phyloP scores from a whole-genome alignment of 2,329 filamentous ascomycete species.

The Periconia digitata region DNA sequence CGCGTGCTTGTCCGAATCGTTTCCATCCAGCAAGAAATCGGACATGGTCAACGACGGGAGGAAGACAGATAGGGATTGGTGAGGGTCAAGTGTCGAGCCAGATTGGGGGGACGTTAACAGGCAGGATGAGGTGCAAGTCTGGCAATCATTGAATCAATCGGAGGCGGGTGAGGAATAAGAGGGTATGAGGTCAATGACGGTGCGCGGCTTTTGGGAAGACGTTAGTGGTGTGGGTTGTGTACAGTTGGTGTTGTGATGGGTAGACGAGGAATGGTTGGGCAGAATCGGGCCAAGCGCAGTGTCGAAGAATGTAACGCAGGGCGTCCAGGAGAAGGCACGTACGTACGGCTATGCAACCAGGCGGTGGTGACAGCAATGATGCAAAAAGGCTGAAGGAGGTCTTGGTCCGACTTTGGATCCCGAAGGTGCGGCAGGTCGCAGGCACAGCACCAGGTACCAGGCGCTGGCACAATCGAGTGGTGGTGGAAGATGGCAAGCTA shows the following conservation, averaged over 20 bases:
- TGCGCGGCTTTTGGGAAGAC: slow-evolving; percentile 18
- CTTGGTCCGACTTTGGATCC: slow-evolving; percentile 8
- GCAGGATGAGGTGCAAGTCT: slow-evolving; percentile 19
- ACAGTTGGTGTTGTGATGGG: slow-evolving; percentile 26
- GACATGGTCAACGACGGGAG: slow-evolving; percentile 23
- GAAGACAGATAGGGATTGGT: background rate
- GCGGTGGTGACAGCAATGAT: slow-evolving; percentile 9
- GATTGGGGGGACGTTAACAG: slow-evolving; percentile 14
- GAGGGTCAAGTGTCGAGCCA: background rate
- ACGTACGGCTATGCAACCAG: slow-evolving; percentile 11
- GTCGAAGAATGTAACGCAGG: slow-evolving; percentile 32
- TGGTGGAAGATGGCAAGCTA: slow-evolving; percentile 22
- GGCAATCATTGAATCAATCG: slow-evolving; percentile 31
- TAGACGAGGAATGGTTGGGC: slow-evolving; percentile 27
- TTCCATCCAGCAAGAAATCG: slow-evolving; percentile 26
- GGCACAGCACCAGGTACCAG: background rate
- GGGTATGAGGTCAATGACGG: slow-evolving; percentile 11
- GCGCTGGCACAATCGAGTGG: background rate
- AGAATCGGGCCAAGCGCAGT: slow-evolving; percentile 12
- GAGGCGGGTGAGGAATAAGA: slow-evolving; percentile 11
- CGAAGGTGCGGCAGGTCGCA: slow-evolving; percentile 11
- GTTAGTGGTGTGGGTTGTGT: slow-evolving; percentile 25
- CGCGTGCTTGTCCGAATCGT: slow-evolving; percentile 35
- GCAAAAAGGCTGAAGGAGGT: slow-evolving; percentile 16
- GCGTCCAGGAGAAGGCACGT: slow-evolving; percentile 27